phyloP scores from a whole-genome alignment of 371 early-diverging fungal species.

The Blastocladiella emersonii region DNA sequence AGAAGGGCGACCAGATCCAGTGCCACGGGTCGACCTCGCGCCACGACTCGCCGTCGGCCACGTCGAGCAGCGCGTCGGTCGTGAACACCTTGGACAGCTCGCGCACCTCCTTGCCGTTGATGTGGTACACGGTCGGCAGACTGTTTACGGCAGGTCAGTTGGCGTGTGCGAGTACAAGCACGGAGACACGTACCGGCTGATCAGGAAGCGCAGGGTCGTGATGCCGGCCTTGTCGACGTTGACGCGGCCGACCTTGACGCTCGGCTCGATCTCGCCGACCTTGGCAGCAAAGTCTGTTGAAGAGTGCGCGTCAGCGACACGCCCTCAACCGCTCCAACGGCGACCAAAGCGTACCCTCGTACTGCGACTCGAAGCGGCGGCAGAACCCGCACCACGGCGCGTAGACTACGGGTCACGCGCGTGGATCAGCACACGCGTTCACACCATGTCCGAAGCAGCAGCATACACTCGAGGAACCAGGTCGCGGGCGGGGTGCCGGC shows the following conservation, averaged over 20 bases:
- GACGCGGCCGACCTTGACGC: not conserved
- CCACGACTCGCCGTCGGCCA: not conserved
- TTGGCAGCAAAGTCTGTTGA: not conserved
- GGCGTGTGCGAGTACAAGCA: too few relatives aligned
- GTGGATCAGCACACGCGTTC: too few relatives aligned
- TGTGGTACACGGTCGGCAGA: not conserved
- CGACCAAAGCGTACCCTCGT: too few relatives aligned
- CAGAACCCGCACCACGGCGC: slow-evolving; percentile 3
- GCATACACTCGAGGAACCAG: too few relatives aligned
- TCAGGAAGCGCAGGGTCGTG: not conserved
- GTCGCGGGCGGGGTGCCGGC: too few relatives aligned
- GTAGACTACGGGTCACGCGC: too few relatives aligned
- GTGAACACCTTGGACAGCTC: not conserved
- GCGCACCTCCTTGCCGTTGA: not conserved
- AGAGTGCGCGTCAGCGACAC: too few relatives aligned
- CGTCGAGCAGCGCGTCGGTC: not conserved
- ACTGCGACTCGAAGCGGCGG: not conserved
- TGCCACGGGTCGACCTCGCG: not conserved
- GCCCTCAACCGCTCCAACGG: too few relatives aligned
- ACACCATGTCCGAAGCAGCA: too few relatives aligned
- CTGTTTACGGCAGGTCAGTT: too few relatives aligned
- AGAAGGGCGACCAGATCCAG: not conserved
- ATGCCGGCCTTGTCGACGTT: not conserved
- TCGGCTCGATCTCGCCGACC: not conserved
- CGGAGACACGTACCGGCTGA: too few relatives aligned